Evolutionary conservation across 139 green algal genomes (phyloP).

Genomic region (Chlorella sp.): DNA sequence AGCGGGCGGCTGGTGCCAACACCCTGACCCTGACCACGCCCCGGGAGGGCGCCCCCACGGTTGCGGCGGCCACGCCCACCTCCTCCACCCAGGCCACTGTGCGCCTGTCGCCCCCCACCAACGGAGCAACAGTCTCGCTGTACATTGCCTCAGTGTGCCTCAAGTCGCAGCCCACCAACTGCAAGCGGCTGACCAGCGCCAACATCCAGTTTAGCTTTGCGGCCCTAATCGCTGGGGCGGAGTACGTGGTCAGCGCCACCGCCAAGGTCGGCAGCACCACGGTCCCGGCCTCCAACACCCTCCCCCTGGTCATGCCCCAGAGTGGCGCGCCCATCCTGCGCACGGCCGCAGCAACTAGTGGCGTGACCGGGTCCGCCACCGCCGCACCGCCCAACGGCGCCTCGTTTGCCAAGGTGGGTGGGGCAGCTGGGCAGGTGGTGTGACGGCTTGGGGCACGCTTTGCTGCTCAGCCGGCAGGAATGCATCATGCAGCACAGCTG

Average conservation of each 20-base stretch:
- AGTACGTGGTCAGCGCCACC: background rate
- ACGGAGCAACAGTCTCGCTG: background rate
- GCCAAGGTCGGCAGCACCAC: background rate
- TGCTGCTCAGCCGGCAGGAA: background rate
- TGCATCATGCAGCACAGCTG: background rate
- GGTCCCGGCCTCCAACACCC: slow-evolving; percentile 8
- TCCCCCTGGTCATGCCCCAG: background rate
- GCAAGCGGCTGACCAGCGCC: background rate
- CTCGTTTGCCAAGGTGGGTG: background rate
- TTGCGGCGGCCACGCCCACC: background rate
- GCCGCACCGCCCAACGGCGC: background rate
- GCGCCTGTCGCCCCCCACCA: background rate
- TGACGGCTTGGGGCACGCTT: background rate
- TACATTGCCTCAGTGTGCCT: background rate
- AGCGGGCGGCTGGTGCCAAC: background rate
- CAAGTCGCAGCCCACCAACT: background rate
- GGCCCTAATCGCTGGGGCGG: background rate
- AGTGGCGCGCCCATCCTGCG: background rate
- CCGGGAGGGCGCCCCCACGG: background rate
- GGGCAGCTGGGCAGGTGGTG: background rate
- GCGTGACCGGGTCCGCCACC: background rate
- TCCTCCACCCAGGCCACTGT: background rate
- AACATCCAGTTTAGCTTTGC: background rate
- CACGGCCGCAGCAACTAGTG: background rate
- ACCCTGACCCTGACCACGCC: background rate